A percentile compares a stretch with the other conserved stretches of the same genome.
These are phyloP conservation scores for Schizosaccharomyces cryophilus DNA, from an alignment of 805 yeast genomes.

Conservation along the genomic window DNA sequence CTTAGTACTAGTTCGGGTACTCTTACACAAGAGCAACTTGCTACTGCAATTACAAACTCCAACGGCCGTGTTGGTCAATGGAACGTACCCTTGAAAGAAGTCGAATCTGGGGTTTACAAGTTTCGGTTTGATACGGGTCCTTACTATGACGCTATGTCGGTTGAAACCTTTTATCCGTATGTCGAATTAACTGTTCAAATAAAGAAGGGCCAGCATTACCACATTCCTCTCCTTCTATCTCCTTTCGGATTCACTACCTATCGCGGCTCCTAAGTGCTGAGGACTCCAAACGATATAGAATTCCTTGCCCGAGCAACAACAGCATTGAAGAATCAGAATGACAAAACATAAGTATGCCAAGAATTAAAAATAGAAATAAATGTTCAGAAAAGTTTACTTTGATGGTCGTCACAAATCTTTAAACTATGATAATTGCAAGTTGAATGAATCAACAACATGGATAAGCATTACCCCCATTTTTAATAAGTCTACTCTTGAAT, in stretches of 20 bases:
- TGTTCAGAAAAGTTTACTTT: slow-evolving; percentile 6
- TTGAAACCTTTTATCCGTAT: slow-evolving; percentile 57
- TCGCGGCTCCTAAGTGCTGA: slow-evolving; percentile 27
- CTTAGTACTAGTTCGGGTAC: slow-evolving; percentile 14
- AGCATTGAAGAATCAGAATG: too few species aligned
- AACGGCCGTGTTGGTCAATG: slow-evolving; percentile 67
- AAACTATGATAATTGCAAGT: too few species aligned
- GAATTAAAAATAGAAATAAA: slow-evolving; percentile 13
- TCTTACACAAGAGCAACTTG: slow-evolving; percentile 23
- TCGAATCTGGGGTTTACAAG: slow-evolving; percentile 18
- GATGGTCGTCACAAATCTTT: too few species aligned
- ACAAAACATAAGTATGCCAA: too few species aligned
- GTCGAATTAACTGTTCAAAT: slow-evolving; percentile 50
- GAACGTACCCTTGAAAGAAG: slow-evolving; percentile 13
- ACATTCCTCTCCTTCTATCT: slow-evolving; percentile 62
- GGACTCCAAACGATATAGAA: neutral
- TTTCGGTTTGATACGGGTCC: slow-evolving; percentile 48
- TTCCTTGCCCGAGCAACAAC: too few species aligned
- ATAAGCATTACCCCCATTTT: too few species aligned
- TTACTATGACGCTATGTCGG: slow-evolving; percentile 25
- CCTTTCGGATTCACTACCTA: slow-evolving; percentile 78
- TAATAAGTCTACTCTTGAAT: too few species aligned
- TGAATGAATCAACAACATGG: too few species aligned
- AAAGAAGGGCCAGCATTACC: slow-evolving; percentile 52
- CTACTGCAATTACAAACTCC: slow-evolving; percentile 40